Evolutionary conservation across 306 rosid species (phyloP).

Genomic region (Vigna nakashimae): DNA sequence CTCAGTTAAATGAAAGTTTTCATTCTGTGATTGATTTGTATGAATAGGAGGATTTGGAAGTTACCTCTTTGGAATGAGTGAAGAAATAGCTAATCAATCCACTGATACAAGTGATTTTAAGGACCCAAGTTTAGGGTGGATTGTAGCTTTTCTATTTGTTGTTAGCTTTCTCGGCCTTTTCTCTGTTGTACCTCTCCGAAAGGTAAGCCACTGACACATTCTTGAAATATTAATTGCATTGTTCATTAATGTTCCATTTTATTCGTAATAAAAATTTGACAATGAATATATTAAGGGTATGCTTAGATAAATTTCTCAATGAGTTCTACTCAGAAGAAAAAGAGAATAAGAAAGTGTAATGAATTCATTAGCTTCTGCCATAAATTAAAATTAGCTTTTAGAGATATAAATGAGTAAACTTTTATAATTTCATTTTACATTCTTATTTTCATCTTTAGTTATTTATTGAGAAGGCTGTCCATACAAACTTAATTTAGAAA

Average conservation of each 20-base stretch:
- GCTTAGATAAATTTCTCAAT: not conserved
- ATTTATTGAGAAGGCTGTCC: not conserved
- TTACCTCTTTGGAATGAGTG: slow-evolving; percentile 63
- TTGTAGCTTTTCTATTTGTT: slow-evolving; percentile 58
- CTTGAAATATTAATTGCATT: slow-evolving; percentile 23
- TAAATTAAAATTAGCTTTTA: not conserved
- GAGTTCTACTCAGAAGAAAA: not conserved
- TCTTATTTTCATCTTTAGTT: not conserved
- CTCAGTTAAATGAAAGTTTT: not conserved
- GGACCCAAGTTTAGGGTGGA: slow-evolving; percentile 60
- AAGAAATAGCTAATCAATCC: slow-evolving; percentile 46
- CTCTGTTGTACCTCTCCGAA: slow-evolving; percentile 63
- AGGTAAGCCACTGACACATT: slow-evolving; percentile 41
- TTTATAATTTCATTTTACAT: not conserved
- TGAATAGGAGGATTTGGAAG: slow-evolving; percentile 63
- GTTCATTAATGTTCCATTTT: not conserved
- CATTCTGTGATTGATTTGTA: slow-evolving; percentile 30
- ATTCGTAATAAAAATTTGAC: slow-evolving; percentile 11
- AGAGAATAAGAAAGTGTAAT: not conserved
- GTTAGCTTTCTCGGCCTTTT: slow-evolving; percentile 68
- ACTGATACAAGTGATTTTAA: slow-evolving; percentile 47
- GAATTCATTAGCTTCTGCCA: not conserved
- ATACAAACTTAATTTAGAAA: not conserved
- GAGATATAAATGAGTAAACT: not conserved
- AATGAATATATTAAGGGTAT: not conserved